Conservation (phyloP, 2,329 filamentous ascomycete species). For the Aspergillus pseudoviridinutans region DNA sequence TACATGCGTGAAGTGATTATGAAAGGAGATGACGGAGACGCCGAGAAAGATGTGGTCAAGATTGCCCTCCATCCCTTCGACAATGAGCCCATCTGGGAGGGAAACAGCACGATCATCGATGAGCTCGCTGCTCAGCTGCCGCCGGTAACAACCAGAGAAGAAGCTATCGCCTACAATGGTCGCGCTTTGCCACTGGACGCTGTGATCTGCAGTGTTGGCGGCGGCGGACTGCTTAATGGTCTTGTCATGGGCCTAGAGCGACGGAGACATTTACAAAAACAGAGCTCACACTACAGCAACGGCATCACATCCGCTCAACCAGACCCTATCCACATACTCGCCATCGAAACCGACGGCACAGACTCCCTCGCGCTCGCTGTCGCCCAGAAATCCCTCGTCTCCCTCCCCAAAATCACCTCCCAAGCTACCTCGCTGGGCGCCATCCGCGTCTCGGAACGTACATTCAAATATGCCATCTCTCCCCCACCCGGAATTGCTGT, state of each 20-base stretch:
- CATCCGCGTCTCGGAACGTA: slow-evolving; percentile 63
- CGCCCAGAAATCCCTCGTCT: slow-evolving; percentile 51
- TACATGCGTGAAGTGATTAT: slow-evolving; percentile 56
- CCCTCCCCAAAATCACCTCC: slow-evolving; percentile 67
- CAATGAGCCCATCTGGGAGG: slow-evolving; percentile 44
- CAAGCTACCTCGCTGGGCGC: slow-evolving; percentile 72
- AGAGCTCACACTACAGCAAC: slow-evolving; percentile 9
- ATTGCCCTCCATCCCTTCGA: slow-evolving; percentile 45
- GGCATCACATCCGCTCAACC: slow-evolving; percentile 13
- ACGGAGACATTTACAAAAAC: slow-evolving; percentile 36
- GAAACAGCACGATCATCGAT: slow-evolving; percentile 43
- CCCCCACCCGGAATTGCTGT: slow-evolving; percentile 48
- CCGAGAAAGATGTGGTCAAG: slow-evolving; percentile 30
- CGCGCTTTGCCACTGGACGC: slow-evolving; percentile 54
- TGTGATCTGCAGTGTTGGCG: slow-evolving; percentile 74
- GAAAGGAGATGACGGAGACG: slow-evolving; percentile 22
- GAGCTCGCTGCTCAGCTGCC: slow-evolving; percentile 42
- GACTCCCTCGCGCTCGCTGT: slow-evolving; percentile 65
- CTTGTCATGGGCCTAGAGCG: slow-evolving; percentile 65
- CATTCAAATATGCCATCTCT: slow-evolving; percentile 60
- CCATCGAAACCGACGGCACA: slow-evolving; percentile 72
- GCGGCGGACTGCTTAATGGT: slow-evolving; percentile 75
- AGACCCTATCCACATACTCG: slow-evolving; percentile 55
- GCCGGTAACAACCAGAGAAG: slow-evolving; percentile 27
- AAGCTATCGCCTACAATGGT: slow-evolving; percentile 22